A percentile compares a stretch with the other conserved stretches of the same genome.
phyloP scores from a whole-genome alignment of 2,329 filamentous ascomycete genomes.

The Aspergillus sp. region DNA sequence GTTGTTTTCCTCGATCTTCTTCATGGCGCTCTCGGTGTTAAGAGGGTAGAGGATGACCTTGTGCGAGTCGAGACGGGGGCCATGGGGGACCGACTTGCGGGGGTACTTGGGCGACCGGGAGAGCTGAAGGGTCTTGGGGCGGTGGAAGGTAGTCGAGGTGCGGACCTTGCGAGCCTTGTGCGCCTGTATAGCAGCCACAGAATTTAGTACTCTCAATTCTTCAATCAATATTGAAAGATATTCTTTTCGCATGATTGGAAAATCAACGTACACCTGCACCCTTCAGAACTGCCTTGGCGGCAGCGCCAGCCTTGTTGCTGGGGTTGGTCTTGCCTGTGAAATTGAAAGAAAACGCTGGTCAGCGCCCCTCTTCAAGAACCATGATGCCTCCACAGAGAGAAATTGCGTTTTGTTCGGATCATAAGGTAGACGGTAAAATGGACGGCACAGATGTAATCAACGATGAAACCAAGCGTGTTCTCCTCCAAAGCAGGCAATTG shows the following conservation, averaged over 20 bases:
- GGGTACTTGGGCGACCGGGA: slow-evolving; percentile 92
- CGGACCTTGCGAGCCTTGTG: slow-evolving; percentile 93
- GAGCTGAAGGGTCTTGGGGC: slow-evolving; percentile 90
- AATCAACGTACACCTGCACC: slow-evolving; percentile 80
- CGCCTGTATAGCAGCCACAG: slow-evolving; percentile 42
- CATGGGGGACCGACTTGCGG: slow-evolving; percentile 86
- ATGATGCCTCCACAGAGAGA: background rate
- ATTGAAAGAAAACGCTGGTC: slow-evolving; percentile 12
- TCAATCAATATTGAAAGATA: no score
- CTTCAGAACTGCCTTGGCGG: slow-evolving; percentile 92
- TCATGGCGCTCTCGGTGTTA: slow-evolving; percentile 99
- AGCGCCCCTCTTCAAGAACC: slow-evolving; percentile 6
- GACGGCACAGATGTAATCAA: background rate
- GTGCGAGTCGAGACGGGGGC: slow-evolving; percentile 89
- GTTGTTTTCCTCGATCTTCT: slow-evolving; percentile 99
- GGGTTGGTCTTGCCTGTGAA: slow-evolving; percentile 50
- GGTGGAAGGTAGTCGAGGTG: slow-evolving; percentile 90
- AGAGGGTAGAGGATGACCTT: slow-evolving; percentile 97
- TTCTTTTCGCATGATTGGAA: no score
- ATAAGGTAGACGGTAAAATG: background rate
- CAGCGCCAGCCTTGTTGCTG: slow-evolving; percentile 72
- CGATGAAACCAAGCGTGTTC: background rate
- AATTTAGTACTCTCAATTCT: slow-evolving; percentile 7
- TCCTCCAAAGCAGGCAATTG: background rate
- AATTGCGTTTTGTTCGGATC: background rate